phyloP scores from a whole-genome alignment of 768 basidiomycete species.

The Lactifluus hygrophoroides region DNA sequence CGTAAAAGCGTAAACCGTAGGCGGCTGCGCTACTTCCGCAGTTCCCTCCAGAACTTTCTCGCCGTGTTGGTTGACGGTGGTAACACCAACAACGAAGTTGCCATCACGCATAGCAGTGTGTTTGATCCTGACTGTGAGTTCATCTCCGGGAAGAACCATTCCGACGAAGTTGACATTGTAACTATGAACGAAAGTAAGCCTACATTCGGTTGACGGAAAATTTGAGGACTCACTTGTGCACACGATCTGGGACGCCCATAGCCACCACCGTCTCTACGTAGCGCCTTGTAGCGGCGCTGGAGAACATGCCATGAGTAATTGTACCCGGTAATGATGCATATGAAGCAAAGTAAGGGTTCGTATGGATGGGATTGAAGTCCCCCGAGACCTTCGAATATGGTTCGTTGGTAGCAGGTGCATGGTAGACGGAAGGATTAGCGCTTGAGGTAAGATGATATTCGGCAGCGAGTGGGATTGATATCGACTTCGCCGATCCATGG shows the following conservation, averaged over 20 bases:
- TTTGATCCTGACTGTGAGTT: conserved; percentile 76
- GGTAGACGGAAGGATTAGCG: conserved; percentile 58
- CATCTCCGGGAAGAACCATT: conserved; percentile 91
- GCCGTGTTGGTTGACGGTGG: conserved; percentile 74
- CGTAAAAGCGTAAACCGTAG: conserved; percentile 94
- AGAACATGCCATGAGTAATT: conserved; percentile 97
- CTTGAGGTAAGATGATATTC: conserved; percentile 78
- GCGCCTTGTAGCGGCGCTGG: conserved; percentile 87
- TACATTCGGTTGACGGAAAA: neutral
- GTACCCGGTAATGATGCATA: conserved; percentile 90
- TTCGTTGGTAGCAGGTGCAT: conserved; percentile 84
- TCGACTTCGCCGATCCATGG: conserved; percentile 73
- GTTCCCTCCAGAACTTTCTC: conserved; percentile 91
- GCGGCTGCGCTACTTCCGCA: conserved; percentile 88
- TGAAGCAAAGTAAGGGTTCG: conserved; percentile 97
- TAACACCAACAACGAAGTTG: conserved; percentile 84
- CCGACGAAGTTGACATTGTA: conserved; percentile 95
- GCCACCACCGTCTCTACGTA: conserved; percentile 93
- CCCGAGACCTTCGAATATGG: conserved; percentile 94
- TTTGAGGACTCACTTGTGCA: conserved; percentile 59
- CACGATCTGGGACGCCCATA: conserved; percentile 85
- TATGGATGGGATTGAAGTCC: conserved; percentile 98
- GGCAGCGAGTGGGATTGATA: conserved; percentile 66
- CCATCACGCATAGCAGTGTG: conserved; percentile 91
- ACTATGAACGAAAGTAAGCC: conserved; percentile 31